Percentiles rank a stretch among this genome's conserved stretches.
Evolutionary conservation across 108 stramenopile species (phyloP).

Genomic region (Nitzschia palea): DNA sequence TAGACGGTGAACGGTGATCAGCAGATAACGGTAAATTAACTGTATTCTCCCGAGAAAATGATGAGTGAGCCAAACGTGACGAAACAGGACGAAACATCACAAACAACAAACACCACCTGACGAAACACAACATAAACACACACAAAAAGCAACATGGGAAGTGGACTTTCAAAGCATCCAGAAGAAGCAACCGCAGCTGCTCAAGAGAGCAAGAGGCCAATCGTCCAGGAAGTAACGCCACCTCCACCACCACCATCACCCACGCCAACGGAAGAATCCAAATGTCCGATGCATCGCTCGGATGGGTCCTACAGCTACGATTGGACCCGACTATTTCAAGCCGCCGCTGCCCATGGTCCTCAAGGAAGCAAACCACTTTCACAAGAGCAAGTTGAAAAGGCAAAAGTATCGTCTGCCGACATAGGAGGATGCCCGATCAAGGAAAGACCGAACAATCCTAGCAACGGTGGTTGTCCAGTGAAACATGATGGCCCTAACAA

Average conservation of each 20-base stretch:
- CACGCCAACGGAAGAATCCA: conserved; percentile 18
- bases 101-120: too few relatives aligned
- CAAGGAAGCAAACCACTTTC: conserved; percentile 33
- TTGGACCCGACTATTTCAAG: conserved; percentile 30
- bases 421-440: conserved; percentile 24
- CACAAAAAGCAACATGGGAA: conserved; percentile 18
- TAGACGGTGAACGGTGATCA: too few relatives aligned
- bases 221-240: too few relatives aligned
- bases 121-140: too few relatives aligned
- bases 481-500: conserved; percentile 21
- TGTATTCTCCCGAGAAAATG: too few relatives aligned
- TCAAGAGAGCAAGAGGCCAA: too few relatives aligned
- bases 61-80: too few relatives aligned
- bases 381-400: conserved; percentile 28
- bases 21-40: too few relatives aligned
- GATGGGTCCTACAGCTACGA: conserved; percentile 51
- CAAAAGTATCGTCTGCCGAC: neutral
- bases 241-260: neutral
- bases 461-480: conserved; percentile 46
- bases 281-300: conserved; percentile 44
- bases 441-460: neutral
- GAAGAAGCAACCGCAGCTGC: neutral
- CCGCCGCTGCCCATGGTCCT: conserved; percentile 34
- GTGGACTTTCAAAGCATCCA: conserved; percentile 20
- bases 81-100: too few relatives aligned